Conservation (phyloP, 2,329 filamentous ascomycete species). For the Ascochyta koolunga region DNA sequence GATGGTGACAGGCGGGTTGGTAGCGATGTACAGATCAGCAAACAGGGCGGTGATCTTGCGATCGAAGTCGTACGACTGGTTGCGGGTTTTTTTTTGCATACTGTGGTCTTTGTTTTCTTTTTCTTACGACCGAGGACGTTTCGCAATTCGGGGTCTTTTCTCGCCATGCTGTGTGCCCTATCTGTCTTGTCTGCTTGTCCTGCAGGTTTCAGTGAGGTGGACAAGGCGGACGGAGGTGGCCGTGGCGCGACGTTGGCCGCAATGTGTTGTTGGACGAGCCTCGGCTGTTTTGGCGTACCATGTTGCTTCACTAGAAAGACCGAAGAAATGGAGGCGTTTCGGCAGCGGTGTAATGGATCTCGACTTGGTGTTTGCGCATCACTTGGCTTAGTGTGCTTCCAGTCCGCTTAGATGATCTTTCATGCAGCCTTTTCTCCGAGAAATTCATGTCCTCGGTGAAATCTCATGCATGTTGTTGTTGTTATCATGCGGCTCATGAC, state of each 20-base stretch:
- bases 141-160: background rate
- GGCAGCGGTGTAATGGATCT: background rate
- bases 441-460: conserved; percentile 5
- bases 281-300: no score
- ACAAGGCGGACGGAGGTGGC: background rate
- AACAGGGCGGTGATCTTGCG: conserved; percentile 2
- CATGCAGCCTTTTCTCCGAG: background rate
- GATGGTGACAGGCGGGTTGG: background rate
- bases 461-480: conserved; percentile 2
- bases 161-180: background rate
- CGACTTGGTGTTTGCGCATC: background rate
- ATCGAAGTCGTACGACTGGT: conserved; percentile 3
- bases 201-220: background rate
- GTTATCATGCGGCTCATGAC: conserved; percentile 12
- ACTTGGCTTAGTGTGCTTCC: background rate
- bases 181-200: background rate
- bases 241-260: background rate
- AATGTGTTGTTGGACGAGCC: background rate
- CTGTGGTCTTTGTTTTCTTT: no score
- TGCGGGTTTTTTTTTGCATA: background rate
- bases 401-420: background rate
- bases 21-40: conserved; percentile 1
- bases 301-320: background rate
- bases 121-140: no score
- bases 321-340: background rate